Base-by-base conservation (phyloP, 768 basidiomycete genomes). In the Mycena olivaceomarginata region DNA sequence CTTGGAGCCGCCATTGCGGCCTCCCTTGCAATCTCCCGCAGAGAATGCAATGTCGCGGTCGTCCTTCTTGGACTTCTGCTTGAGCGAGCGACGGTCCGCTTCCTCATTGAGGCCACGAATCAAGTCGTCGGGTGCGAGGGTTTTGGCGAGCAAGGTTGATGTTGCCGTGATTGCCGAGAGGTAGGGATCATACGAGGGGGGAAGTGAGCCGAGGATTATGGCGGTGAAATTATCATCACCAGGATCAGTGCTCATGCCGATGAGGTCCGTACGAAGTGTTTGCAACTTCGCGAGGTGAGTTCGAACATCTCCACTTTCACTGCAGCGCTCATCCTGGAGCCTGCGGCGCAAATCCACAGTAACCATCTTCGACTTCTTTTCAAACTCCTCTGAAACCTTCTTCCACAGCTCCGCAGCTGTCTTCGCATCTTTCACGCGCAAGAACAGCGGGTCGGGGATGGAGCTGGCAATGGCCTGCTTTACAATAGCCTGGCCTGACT, bases 401-500 rank as follows among this genome's bases (percentile, higher is more conserved):
- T 48, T 45, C 84, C 84, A 85, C 25, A 83, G 73, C n/a, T 45
- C 43, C 16, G n/a, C 20, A 1, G 80, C 79, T 0, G 20, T 64
- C 31, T 40, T 6, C 12, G 48, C 18, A 0, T 31, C 37, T 13
- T 69, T 77, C n/a, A 84, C 65, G 31, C 77, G 78, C 46, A 84
- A 76, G 56, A 83, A 80, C 31, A 83, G 46, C 12, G 71, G 62
- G 53, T 83, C 81, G 10, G 79, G 77, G 57, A 84, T 81, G 12
- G 65, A 78, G 22, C 67, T 70, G 12, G 79, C 79, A 41, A 84
- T 78, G 1, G 79, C 78, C 37, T 82, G 80, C 64, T 80, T 81
- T 8, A 80, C 67, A 5, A 75, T 74, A 15, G 77, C 81, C 67
- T 84, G 76, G 46, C 79, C 78, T 22, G 80, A 71, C 25, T 70